phyloP scores from a whole-genome alignment of 331 rosid genomes.

The Acacia pycnantha region DNA sequence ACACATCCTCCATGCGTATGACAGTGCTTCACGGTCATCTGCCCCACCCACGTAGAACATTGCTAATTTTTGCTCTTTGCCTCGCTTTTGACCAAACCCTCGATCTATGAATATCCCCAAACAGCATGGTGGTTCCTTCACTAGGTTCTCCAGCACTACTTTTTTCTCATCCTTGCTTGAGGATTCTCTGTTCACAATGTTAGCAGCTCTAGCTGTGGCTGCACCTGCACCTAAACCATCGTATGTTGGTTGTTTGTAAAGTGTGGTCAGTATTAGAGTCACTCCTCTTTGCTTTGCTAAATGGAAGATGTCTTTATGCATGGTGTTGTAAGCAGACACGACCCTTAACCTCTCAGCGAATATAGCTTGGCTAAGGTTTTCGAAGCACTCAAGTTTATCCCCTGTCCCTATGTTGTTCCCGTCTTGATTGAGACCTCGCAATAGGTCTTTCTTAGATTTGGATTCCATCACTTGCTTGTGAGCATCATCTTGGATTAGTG shows the following conservation, averaged over 20 bases:
- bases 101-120: conserved; percentile 39
- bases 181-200: conserved; percentile 36
- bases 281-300: conserved; percentile 25
- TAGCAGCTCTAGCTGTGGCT: conserved; percentile 41
- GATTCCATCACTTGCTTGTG: conserved; percentile 15
- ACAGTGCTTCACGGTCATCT: conserved; percentile 44
- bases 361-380: conserved; percentile 41
- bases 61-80: conserved; percentile 18
- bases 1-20: conserved; percentile 50
- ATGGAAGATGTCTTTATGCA: conserved; percentile 60
- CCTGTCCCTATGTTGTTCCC: neutral
- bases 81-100: neutral
- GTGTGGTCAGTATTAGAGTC: conserved; percentile 26
- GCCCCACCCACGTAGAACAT: conserved; percentile 37
- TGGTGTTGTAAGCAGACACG: conserved; percentile 53
- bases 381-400: conserved; percentile 41
- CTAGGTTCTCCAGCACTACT: conserved; percentile 31
- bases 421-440: neutral
- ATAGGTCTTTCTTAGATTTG: neutral
- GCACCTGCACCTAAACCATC: conserved; percentile 39
- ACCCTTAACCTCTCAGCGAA: conserved; percentile 49
- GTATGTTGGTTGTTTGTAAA: conserved; percentile 41
- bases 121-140: conserved; percentile 25
- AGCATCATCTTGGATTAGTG: conserved; percentile 50
- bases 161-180: conserved; percentile 31